Conservation (phyloP, 441 rosid species). For the Rhodomyrtus psidioides region DNA sequence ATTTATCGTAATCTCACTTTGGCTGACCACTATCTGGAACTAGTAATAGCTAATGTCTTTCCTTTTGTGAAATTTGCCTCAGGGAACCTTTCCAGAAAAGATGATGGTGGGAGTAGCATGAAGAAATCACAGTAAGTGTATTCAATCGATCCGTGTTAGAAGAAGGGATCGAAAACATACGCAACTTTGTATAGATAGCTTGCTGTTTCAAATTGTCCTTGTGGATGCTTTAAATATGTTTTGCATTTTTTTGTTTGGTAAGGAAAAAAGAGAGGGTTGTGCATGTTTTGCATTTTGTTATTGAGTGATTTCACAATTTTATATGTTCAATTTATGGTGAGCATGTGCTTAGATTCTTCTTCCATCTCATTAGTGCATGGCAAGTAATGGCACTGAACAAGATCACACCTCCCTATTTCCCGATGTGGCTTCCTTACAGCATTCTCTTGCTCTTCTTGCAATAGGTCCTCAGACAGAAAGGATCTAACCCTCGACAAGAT, state of each 20-base stretch:
- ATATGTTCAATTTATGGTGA: neutral
- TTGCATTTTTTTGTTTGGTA: too few species aligned
- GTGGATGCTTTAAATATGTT: neutral
- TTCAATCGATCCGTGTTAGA: neutral
- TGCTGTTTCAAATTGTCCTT: neutral
- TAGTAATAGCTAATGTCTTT: neutral
- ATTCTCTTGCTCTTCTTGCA: neutral
- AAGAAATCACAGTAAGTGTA: constrained; percentile 23
- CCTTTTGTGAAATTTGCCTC: neutral
- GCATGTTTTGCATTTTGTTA: neutral
- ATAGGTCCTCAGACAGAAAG: constrained; percentile 19
- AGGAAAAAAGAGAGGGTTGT: too few species aligned
- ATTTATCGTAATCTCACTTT: neutral
- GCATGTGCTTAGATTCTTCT: neutral
- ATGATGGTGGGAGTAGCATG: neutral
- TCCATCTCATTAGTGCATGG: neutral
- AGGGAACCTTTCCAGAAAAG: neutral
- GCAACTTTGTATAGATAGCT: neutral
- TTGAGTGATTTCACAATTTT: neutral
- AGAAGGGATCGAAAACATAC: neutral
- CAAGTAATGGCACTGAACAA: neutral
- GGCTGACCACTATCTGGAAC: neutral
- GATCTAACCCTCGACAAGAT: constrained; percentile 26
- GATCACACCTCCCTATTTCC: neutral
- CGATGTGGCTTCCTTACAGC: neutral